Base-by-base conservation (phyloP, 805 yeast species). In the Saccharomycopsis lassenensis region DNA sequence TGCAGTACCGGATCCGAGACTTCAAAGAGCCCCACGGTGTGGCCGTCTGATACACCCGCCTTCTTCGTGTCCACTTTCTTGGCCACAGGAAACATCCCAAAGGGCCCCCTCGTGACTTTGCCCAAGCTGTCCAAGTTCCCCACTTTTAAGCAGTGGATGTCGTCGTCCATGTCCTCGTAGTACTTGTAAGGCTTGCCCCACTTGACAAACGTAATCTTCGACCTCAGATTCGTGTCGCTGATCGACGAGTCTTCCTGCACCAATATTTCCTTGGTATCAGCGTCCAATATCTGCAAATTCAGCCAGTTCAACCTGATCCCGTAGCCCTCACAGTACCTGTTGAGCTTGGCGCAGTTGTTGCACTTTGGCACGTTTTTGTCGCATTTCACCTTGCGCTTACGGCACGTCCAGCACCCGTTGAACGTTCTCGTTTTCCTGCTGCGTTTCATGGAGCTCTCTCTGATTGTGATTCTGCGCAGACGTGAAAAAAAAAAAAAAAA, bases 401-500 rank as follows among this genome's bases (percentile, higher is more conserved):
- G 23, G 33, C 41, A 37, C 8, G 37, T 32, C 38, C 38, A 33
- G 37, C 38, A 38, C n/a, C 38, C 37, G n/a, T 24, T 24, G 16
- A 30, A 38, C 2, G 31, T 10, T 26, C 41, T 28, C 3, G 31
- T 33, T 8, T 25, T 16, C 16, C 22, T 24, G 30, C 19, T 21
- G 5, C 33, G n/a, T n/a, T n/a, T n/a, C n/a, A n/a, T n/a, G n/a
- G n/a, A n/a, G n/a, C n/a, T n/a, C n/a, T n/a, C n/a, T n/a, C n/a
- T n/a, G n/a, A n/a, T n/a, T n/a, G n/a, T n/a, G n/a, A n/a, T n/a
- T n/a, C n/a, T n/a, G n/a, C n/a, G n/a, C n/a, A n/a, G n/a, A n/a
- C n/a, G n/a, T n/a, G n/a, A n/a, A n/a, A n/a, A n/a, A n/a, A n/a
- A n/a, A n/a, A n/a, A n/a, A n/a, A n/a, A n/a, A n/a, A n/a, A n/a